These are phyloP conservation scores for Canariomyces notabilis DNA, from an alignment of 2,329 filamentous ascomycete species.

Conservation along the genomic window DNA sequence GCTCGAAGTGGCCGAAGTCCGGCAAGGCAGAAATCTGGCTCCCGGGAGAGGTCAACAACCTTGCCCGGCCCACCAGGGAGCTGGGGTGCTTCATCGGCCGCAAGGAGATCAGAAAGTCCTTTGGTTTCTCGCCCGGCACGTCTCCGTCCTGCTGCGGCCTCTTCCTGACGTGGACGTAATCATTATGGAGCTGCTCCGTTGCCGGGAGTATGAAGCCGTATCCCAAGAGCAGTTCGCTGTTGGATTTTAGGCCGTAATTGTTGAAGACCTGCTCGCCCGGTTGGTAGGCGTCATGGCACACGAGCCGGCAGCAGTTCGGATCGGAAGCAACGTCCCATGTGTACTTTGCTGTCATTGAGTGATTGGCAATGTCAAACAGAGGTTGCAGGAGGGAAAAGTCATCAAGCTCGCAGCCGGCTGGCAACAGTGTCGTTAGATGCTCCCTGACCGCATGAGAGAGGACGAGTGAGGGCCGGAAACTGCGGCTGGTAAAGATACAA, in stretches of 20 bases:
- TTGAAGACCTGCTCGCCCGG: constrained; percentile 58
- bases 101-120: constrained; percentile 50
- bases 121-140: constrained; percentile 24
- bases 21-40: constrained; percentile 30
- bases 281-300: constrained; percentile 37
- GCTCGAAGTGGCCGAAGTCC: constrained; percentile 46
- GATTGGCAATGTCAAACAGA: constrained; percentile 67
- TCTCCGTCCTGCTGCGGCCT: constrained; percentile 26
- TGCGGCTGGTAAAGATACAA: constrained; percentile 59
- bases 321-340: constrained; percentile 51
- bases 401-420: constrained; percentile 41
- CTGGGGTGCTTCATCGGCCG: constrained; percentile 43
- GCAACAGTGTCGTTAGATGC: constrained; percentile 29
- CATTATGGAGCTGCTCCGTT: constrained; percentile 48
- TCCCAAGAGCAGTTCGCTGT: constrained; percentile 62
- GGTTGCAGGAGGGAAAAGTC: constrained; percentile 66
- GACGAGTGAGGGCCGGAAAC: constrained; percentile 58
- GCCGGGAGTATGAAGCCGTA: constrained; percentile 57
- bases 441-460: constrained; percentile 34
- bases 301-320: constrained; percentile 37
- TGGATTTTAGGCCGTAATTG: constrained; percentile 71
- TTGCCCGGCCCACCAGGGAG: constrained; percentile 42
- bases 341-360: constrained; percentile 55
- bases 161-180: constrained; percentile 54
- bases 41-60: constrained; percentile 32